Percentiles rank a stretch among this genome's conserved stretches.
Conservation (phyloP, 257 asterid genomes). For the Gynochthodes officinalis region DNA sequence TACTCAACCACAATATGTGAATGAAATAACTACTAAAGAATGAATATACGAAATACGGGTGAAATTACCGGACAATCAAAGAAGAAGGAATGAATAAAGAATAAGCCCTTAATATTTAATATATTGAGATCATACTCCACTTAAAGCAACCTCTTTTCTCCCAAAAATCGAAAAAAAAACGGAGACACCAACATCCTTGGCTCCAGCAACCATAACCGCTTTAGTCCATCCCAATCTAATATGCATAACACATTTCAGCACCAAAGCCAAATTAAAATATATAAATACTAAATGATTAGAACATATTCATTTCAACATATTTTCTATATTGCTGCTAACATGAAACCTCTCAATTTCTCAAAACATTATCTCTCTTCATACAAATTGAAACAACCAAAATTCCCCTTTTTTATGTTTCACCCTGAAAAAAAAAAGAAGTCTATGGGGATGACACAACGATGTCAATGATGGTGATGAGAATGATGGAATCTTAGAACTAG, state of each 20-base stretch:
- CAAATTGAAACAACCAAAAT: neutral
- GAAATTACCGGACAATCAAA: no score
- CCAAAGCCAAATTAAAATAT: neutral
- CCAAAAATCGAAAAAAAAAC: constrained; percentile 92
- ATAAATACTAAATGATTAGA: neutral
- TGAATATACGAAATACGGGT: neutral
- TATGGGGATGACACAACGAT: no score
- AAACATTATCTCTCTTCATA: neutral
- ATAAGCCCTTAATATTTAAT: neutral
- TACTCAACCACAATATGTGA: neutral
- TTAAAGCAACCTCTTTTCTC: constrained; percentile 85
- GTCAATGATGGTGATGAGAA: no score
- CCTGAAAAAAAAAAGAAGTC: no score
- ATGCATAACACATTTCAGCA: constrained; percentile 44
- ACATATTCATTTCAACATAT: neutral
- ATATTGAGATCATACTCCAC: constrained; percentile 50
- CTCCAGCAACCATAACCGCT: constrained; percentile 87
- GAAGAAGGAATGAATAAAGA: neutral
- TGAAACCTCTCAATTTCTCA: neutral
- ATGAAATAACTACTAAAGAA: neutral
- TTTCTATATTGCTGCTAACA: neutral
- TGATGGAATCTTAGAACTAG: no score
- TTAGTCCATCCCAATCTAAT: constrained; percentile 82
- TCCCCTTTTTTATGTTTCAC: neutral
- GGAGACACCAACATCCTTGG: constrained; percentile 78